Base-by-base conservation (phyloP, 306 rosid species). In the Arachis hypogaea region DNA sequence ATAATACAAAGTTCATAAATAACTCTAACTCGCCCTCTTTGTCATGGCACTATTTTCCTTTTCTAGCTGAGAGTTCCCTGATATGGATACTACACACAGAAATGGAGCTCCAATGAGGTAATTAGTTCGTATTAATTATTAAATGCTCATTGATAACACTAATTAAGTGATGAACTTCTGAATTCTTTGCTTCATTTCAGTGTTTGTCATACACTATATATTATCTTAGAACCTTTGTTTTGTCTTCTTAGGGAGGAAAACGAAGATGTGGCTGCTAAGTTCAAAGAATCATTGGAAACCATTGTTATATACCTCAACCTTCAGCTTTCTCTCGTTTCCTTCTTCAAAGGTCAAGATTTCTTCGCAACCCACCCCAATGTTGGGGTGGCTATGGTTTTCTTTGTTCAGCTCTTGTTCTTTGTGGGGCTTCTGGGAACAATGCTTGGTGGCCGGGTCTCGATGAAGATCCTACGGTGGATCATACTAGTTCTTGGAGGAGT, bases 391-490 rank as follows among this genome's bases (percentile, higher is more conserved):
- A 5, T 59, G 3, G 59, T 73, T 42, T 18, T 79, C 9, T 12
- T 50, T 38, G 5, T 66, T 45, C 18, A 66, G 22, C n/a, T 79
- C 3, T 50, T 11, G 51, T 79, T 79, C 82, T 66, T 74, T 8
- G 30, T 58, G 0, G 29, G 65, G 59, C 8, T 79, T 41, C 18
- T 66, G 2, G 59, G 47, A 5, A 59, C 66, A 9, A 3, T 44
- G 28, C 75, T 58, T 59, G 64, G 30, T 14, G 36, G 7, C 1
- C 64, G 12, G 3, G 8, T 5, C 9, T 49, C 51, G 0, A 4
- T 2, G 6, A 16, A 47, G 6, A n/a, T 51, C 51, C 11, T 69
- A 0, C 14, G 51, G 11, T 44, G 5, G 47, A 10, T 79, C 45
- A 61, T 66, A 8, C 29, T 73, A 0, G 29, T 22, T 16, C 47